A percentile compares a stretch with the other conserved stretches of the same genome.
phyloP scores from a whole-genome alignment of 2,329 filamentous ascomycete species.

The Aspergillus melleus region DNA sequence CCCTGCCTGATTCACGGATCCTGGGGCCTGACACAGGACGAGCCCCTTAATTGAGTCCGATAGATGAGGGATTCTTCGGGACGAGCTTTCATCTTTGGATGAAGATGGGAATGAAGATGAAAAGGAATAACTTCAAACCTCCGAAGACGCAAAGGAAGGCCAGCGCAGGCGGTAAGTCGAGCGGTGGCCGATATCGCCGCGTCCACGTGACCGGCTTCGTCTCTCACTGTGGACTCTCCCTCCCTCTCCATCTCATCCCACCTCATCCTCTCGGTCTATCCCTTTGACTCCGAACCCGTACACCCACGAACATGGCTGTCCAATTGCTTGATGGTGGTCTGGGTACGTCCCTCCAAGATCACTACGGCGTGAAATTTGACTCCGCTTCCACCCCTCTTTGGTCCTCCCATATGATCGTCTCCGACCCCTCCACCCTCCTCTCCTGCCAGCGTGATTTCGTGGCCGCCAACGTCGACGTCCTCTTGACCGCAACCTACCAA shows the following conservation, averaged over 20 bases:
- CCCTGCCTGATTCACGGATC: not conserved
- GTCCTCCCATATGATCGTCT: slow-evolving; percentile 66
- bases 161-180: too few relatives aligned
- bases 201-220: not conserved
- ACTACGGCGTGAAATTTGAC: slow-evolving; percentile 55
- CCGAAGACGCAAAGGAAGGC: too few relatives aligned
- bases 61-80: too few relatives aligned
- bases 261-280: not conserved
- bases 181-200: not conserved
- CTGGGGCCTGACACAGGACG: not conserved
- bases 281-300: too few relatives aligned
- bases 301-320: slow-evolving; percentile 25
- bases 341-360: slow-evolving; percentile 64
- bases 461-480: slow-evolving; percentile 58
- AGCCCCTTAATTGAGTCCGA: not conserved
- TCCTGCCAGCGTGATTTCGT: slow-evolving; percentile 59
- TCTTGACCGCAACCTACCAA: slow-evolving; percentile 70
- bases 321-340: slow-evolving; percentile 65
- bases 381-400: slow-evolving; percentile 57
- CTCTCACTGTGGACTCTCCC: not conserved
- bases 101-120: too few relatives aligned
- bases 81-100: too few relatives aligned
- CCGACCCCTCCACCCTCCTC: slow-evolving; percentile 52
- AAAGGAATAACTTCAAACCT: too few relatives aligned
- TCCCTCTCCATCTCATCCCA: not conserved